Evolutionary conservation across 352 stramenopile genomes (phyloP).

Genomic region (Pythium grandisporangium): DNA sequence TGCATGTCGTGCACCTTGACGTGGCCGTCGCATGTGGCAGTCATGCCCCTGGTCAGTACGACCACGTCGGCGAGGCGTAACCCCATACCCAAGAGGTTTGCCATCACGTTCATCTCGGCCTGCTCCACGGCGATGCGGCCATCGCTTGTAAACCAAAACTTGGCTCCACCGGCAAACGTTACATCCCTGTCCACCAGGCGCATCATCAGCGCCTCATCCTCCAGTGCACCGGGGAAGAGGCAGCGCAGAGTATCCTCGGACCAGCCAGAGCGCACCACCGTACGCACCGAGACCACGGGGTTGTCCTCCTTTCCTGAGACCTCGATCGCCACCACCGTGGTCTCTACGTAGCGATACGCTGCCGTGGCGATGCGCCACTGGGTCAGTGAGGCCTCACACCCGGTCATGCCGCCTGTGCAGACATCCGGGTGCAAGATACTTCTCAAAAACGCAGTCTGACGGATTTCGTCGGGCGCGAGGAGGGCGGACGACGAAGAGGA

Average conservation of each 20-base stretch:
- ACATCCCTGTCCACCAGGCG: slow-evolving; percentile 1
- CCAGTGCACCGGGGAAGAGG: slow-evolving; percentile 5
- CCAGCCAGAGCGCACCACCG: slow-evolving; percentile 1
- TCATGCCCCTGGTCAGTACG: neutral
- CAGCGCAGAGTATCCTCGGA: slow-evolving; percentile 5
- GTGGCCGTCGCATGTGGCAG: neutral
- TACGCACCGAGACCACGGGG: slow-evolving; percentile 3
- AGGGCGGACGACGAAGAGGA: neutral
- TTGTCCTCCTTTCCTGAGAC: slow-evolving; percentile 2
- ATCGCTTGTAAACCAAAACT: slow-evolving; percentile 4
- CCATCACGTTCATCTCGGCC: slow-evolving; percentile 7
- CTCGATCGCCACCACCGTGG: neutral
- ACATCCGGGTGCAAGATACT: neutral
- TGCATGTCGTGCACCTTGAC: neutral
- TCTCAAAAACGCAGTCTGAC: neutral
- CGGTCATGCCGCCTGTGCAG: neutral
- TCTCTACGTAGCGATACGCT: neutral
- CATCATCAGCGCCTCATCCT: slow-evolving; percentile 2
- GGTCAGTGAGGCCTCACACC: neutral
- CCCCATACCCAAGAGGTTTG: neutral
- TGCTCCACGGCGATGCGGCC: slow-evolving; percentile 1
- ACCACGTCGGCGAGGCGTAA: slow-evolving; percentile 4
- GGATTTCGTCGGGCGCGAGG: neutral
- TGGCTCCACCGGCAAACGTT: slow-evolving; percentile 1
- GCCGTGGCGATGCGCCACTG: neutral